These are phyloP conservation scores for Diospyros kaki DNA, from an alignment of 148 eudicot genomes.

Conservation along the genomic window DNA sequence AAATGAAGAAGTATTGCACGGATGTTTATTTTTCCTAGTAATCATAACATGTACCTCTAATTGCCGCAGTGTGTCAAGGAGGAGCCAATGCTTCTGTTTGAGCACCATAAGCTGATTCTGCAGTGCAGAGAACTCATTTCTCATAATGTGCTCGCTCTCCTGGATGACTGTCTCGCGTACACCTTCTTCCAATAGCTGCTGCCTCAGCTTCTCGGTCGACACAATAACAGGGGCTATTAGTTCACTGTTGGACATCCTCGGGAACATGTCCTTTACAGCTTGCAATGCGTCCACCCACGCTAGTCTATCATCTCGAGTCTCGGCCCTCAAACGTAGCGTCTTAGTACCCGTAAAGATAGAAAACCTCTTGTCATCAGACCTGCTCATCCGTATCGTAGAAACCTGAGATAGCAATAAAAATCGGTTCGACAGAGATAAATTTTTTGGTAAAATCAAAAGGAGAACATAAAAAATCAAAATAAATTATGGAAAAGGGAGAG, in stretches of 20 bases:
- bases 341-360: constrained; percentile 89
- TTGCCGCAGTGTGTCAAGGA: constrained; percentile 64
- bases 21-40: constrained; percentile 21
- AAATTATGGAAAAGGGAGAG: background rate
- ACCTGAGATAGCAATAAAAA: constrained; percentile 36
- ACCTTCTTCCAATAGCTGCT: constrained; percentile 65
- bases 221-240: constrained; percentile 60
- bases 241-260: constrained; percentile 77
- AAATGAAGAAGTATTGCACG: constrained; percentile 31
- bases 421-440: background rate
- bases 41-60: constrained; percentile 69
- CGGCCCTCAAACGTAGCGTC: constrained; percentile 84
- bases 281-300: constrained; percentile 86
- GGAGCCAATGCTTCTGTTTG: constrained; percentile 75
- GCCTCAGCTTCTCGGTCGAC: constrained; percentile 70
- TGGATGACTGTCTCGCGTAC: constrained; percentile 62
- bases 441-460: background rate
- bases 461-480: background rate
- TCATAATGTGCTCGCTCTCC: constrained; percentile 77
- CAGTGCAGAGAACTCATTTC: constrained; percentile 54
- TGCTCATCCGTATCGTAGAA: constrained; percentile 77
- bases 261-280: constrained; percentile 87
- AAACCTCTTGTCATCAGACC: constrained; percentile 90
- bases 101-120: constrained; percentile 73
- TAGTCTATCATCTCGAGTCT: constrained; percentile 62